Percentiles rank a stretch among this genome's conserved stretches.
Evolutionary conservation across 2,329 filamentous ascomycete genomes (phyloP).

Genomic region (Gaeumannomyces sp.): DNA sequence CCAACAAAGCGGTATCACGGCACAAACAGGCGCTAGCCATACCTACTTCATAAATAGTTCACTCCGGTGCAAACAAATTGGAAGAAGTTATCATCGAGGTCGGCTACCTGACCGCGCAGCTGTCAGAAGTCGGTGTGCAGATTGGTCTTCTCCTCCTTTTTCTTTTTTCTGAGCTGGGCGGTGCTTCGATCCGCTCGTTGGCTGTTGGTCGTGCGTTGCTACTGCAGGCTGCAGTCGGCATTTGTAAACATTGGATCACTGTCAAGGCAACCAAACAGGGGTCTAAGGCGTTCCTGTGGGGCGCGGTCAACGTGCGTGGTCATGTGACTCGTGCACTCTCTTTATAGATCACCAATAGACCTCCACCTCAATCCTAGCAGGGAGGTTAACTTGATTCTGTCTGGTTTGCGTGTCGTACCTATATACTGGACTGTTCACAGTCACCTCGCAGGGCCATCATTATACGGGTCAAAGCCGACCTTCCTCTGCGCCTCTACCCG

Average conservation of each 20-base stretch:
- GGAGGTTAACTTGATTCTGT: not conserved
- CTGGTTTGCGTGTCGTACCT: not conserved
- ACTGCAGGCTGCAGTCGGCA: not conserved
- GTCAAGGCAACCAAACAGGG: not conserved
- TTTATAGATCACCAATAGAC: too few relatives aligned
- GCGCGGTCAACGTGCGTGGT: not conserved
- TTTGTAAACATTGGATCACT: not conserved
- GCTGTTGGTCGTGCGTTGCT: not conserved
- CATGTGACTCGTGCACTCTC: not conserved
- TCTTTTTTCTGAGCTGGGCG: too few relatives aligned
- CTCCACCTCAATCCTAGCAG: not conserved
- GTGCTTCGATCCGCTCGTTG: not conserved
- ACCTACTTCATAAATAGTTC: not conserved
- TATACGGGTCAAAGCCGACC: slow-evolving; percentile 52
- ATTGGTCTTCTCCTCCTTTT: not conserved
- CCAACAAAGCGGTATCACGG: not conserved
- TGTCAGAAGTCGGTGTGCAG: not conserved
- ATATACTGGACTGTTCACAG: not conserved
- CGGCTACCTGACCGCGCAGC: not conserved
- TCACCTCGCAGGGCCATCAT: slow-evolving; percentile 31
- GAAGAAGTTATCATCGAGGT: not conserved
- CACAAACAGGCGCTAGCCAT: not conserved
- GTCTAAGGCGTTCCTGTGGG: not conserved
- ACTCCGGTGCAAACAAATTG: not conserved
- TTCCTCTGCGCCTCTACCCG: slow-evolving; percentile 39